Base-by-base conservation (phyloP, 1,284 basidiomycete genomes). In the Blastosporella zonata region DNA sequence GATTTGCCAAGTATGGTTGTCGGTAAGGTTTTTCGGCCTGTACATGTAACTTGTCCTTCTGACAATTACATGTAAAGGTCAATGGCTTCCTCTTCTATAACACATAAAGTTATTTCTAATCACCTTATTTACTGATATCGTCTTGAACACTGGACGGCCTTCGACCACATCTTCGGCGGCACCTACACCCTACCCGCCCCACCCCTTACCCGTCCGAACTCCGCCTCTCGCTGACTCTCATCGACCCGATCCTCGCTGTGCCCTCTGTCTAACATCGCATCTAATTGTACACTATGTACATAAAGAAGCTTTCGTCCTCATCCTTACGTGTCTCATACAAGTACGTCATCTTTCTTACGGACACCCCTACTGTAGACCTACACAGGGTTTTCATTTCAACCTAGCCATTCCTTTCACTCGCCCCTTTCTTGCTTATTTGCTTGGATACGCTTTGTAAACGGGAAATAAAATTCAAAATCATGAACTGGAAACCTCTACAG, bases 1-100 rank as follows among this genome's bases (percentile, higher is more conserved):
- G 87, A 90, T 69, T 69, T 91, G 47, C 92, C 92, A 2, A 90
- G 87, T 64, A 80, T 93, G 51, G 85, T 94, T 45, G 93, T 94
- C 56, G 91, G 91, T 81, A 53, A 29, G 64, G 17, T 12, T 52
- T 41, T 37, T 31, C 31, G 31, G 20, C 34, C 41, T 23, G 31
- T 43, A 45, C 22, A 40, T 17, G 44, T 29, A 33, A 20, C 43
- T 33, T 46, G n/a, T 42, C 7, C 29, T 23, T 39, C 36, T 55
- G 22, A 57, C 40, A 20, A 49, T 46, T 51, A 50, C 48, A 45
- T 37, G 35, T 29, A 13, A 41, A 89, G 87, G 87, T 47, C 87
- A 90, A 77, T 90, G 87, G 87, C 67, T 90, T 48, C 87, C 87
- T 27, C 66, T 90, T 40, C 69, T 90, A 66, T 88, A 72, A 53